These are phyloP conservation scores for Suhomyces sp. DNA, from an alignment of 805 yeast genomes.

Conservation along the genomic window DNA sequence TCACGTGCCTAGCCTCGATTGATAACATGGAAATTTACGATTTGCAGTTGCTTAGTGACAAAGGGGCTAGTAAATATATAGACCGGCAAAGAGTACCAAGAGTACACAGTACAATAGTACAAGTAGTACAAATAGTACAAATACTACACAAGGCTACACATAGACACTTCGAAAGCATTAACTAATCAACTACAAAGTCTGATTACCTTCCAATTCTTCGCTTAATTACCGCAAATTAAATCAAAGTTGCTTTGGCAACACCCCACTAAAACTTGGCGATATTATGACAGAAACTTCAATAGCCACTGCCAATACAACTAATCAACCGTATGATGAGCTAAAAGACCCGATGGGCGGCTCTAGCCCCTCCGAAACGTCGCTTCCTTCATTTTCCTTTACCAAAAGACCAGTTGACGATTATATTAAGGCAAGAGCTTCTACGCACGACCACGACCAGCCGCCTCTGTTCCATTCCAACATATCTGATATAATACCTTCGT, in stretches of 20 bases:
- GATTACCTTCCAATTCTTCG: neutral
- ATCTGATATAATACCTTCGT: conserved; percentile 22
- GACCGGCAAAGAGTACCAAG: neutral
- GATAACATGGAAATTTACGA: neutral
- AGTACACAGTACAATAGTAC: neutral
- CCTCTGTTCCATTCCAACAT: conserved; percentile 23
- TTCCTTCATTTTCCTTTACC: conserved; percentile 29
- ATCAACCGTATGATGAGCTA: neutral
- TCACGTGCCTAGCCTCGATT: neutral
- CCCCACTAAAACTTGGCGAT: neutral
- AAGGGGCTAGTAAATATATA: neutral
- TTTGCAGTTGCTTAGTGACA: neutral
- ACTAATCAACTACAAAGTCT: no score
- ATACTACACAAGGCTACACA: no score
- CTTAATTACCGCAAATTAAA: neutral
- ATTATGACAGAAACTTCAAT: neutral
- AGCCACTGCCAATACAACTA: neutral
- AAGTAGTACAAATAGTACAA: neutral
- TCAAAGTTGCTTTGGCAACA: neutral
- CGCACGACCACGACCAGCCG: neutral
- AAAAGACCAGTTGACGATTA: conserved; percentile 26
- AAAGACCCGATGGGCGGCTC: neutral
- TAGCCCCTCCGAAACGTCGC: neutral
- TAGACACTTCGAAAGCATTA: neutral
- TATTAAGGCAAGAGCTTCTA: neutral